Evolutionary conservation across 305 asterid species (phyloP), one percentile per base, ranked within the genome.

Genomic region (Fraxinus latifolia): DNA sequence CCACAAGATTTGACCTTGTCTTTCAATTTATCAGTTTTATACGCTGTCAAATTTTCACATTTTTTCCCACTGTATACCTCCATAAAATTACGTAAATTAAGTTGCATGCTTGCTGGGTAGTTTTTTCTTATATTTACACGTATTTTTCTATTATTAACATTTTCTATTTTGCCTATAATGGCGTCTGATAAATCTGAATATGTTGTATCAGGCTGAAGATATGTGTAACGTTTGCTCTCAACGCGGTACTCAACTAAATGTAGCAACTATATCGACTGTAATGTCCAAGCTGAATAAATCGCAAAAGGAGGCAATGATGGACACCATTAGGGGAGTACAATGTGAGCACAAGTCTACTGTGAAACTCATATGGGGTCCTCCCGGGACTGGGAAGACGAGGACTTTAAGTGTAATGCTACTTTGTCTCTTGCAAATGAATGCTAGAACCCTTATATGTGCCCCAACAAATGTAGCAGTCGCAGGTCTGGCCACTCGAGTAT

Each of bases 281-380:
- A 23, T 85, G 80, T 82, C 87, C 37, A 77, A 55, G 73, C 73
- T 89, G 74, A 91, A 90, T 39, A 87, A 88, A 62, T 94, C 96
- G 1, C 98, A 94, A 79, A 82, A 79, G 0, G 83, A 75, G 74
- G 93, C 98, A 14, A 82, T 92, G 25, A 9, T 29, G 65, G 71
- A 86, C 0, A 77, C 90, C 47, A 83, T 91, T 17, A 31, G n/a
- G 44, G 78, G 53, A 37, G 77, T 79, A 9, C 85, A 83, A 50
- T 91, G 97, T 77, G 39, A 31, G 76, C 94, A 91, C 47, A 80
- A 77, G 83, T 74, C 93, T 7, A 77, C 83, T 1, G 88, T 92
- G 32, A 89, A 90, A 36, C 93, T 90, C 44, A 90, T 94, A 44
- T 91, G 91, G 92, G 98, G 98, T 21, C 95, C 96, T 5, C 95